Evolutionary conservation across 2,329 filamentous ascomycete species (phyloP).

Genomic region (Tolypocladium tropicale): DNA sequence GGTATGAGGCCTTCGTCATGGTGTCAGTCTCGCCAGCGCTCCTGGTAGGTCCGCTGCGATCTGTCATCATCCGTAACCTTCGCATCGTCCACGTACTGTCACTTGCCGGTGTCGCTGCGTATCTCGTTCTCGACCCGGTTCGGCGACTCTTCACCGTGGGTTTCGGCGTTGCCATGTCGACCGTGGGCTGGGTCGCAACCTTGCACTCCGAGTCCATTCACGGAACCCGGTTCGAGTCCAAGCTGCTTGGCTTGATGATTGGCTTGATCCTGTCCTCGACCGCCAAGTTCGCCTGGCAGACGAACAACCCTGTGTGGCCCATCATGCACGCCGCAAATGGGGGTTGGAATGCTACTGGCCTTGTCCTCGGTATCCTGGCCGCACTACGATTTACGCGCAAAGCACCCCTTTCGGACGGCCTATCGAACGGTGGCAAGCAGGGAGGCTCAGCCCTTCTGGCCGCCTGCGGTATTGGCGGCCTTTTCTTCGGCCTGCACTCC

Average conservation of each 20-base stretch:
- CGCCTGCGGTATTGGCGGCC: slow-evolving; percentile 67
- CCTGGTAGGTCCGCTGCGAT: slow-evolving; percentile 61
- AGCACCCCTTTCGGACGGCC: slow-evolving; percentile 36
- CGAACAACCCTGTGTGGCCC: slow-evolving; percentile 96
- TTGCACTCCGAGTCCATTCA: slow-evolving; percentile 71
- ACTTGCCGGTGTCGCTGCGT: slow-evolving; percentile 69
- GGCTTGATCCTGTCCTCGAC: slow-evolving; percentile 79
- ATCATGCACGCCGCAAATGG: slow-evolving; percentile 84
- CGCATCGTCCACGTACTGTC: slow-evolving; percentile 67
- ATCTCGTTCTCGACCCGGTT: slow-evolving; percentile 61
- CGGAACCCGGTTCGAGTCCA: slow-evolving; percentile 66
- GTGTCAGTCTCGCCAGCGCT: slow-evolving; percentile 71
- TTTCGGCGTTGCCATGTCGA: slow-evolving; percentile 71
- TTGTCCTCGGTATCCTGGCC: slow-evolving; percentile 66
- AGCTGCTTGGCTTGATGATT: slow-evolving; percentile 68
- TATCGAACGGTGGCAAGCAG: slow-evolving; percentile 23
- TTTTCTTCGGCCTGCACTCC: slow-evolving; percentile 86
- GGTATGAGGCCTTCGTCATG: slow-evolving; percentile 87
- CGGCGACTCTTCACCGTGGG: slow-evolving; percentile 71
- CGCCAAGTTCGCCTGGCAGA: slow-evolving; percentile 85
- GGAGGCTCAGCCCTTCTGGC: slow-evolving; percentile 61
- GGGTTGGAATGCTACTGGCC: slow-evolving; percentile 80
- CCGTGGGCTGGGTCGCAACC: slow-evolving; percentile 74
- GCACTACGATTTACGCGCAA: slow-evolving; percentile 65
- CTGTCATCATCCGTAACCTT: slow-evolving; percentile 56